A percentile compares a stretch with the other conserved stretches of the same genome.
phyloP scores from a whole-genome alignment of 169 alveolate genomes.

The Pseudocohnilembus persalinus region DNA sequence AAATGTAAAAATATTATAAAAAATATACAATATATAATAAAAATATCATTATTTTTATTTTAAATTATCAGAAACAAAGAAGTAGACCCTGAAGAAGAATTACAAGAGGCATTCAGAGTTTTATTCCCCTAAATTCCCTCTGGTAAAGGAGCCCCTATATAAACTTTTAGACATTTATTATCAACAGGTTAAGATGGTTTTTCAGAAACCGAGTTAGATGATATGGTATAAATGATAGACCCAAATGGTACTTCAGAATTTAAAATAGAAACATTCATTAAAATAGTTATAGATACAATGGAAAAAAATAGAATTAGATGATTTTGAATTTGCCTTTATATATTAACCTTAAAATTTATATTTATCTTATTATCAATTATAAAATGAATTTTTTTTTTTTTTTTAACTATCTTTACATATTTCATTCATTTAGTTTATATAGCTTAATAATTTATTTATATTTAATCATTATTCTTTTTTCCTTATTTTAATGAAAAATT shows the following conservation, averaged over 20 bases:
- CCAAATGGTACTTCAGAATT: slow-evolving; percentile 63
- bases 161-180: slow-evolving; percentile 62
- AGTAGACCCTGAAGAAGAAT: slow-evolving; percentile 74
- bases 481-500: no score
- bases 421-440: no score
- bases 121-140: slow-evolving; percentile 67
- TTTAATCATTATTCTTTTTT: no score
- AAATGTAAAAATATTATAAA: no score
- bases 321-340: no score
- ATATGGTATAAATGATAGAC: slow-evolving; percentile 73
- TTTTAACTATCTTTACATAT: no score
- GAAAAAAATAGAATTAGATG: slow-evolving; percentile 2
- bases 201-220: slow-evolving; percentile 72
- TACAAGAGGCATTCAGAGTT: slow-evolving; percentile 71
- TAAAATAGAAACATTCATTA: slow-evolving; percentile 48
- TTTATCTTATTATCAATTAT: no score
- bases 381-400: no score
- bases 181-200: slow-evolving; percentile 68
- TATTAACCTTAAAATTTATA: no score
- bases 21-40: no score
- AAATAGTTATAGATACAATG: slow-evolving; percentile 18
- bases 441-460: no score
- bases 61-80: slow-evolving; percentile 60
- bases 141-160: slow-evolving; percentile 51
- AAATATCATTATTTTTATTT: no score